Conservation (phyloP, 1,284 basidiomycete species). For the Paramarasmius palmivorus region DNA sequence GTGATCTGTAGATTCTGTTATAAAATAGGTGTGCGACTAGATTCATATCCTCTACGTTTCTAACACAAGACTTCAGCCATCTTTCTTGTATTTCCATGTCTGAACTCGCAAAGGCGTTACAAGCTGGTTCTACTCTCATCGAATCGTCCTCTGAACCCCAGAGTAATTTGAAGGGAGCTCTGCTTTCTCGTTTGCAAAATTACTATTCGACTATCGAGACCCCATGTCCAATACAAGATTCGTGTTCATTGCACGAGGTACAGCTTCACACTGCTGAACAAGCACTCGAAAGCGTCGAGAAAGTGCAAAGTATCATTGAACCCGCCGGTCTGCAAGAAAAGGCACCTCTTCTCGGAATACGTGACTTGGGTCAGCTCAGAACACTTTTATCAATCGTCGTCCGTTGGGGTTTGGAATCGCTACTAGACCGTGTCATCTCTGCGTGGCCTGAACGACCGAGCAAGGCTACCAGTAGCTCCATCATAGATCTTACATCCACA, state of each 20-base stretch:
- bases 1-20: too few relatives aligned
- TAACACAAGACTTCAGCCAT: too few relatives aligned
- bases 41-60: too few relatives aligned
- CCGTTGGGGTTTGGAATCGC: slow-evolving; percentile 65
- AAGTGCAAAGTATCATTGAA: slow-evolving; percentile 49
- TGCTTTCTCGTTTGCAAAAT: slow-evolving; percentile 38
- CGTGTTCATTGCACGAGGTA: slow-evolving; percentile 38
- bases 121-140: slow-evolving; percentile 20
- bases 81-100: background rate
- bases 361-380: slow-evolving; percentile 62
- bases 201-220: slow-evolving; percentile 35
- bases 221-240: slow-evolving; percentile 15
- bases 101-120: slow-evolving; percentile 14
- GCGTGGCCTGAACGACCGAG: slow-evolving; percentile 40
- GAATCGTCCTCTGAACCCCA: slow-evolving; percentile 18
- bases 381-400: slow-evolving; percentile 67
- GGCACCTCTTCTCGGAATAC: slow-evolving; percentile 53
- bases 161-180: slow-evolving; percentile 36
- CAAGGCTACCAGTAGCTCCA: slow-evolving; percentile 24
- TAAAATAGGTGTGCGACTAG: too few relatives aligned
- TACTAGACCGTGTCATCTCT: slow-evolving; percentile 43
- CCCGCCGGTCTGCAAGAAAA: slow-evolving; percentile 19
- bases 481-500: slow-evolving; percentile 44
- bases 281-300: slow-evolving; percentile 52
- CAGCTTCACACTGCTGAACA: slow-evolving; percentile 58